Conservation (phyloP, 352 stramenopile genomes). For the Globisporangium lucens region DNA sequence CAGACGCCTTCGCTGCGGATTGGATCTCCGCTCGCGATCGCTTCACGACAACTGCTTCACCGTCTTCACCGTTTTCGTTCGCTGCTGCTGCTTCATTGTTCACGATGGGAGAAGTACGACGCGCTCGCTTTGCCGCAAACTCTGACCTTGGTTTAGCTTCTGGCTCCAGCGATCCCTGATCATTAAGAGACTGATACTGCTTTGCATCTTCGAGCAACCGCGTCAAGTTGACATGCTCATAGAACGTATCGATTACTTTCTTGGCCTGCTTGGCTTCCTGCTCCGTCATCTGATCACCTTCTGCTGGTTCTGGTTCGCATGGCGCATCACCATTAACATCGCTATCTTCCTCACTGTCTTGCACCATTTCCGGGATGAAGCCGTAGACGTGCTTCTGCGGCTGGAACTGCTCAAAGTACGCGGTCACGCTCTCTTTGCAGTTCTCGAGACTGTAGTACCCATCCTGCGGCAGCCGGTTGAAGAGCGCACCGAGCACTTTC, state of each 20-base stretch:
- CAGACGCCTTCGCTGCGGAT: constrained; percentile 28
- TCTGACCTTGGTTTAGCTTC: background rate
- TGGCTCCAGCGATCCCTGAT: background rate
- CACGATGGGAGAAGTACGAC: background rate
- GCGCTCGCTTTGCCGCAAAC: constrained; percentile 3
- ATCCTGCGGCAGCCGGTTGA: constrained; percentile 92
- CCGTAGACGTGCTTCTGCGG: constrained; percentile 70
- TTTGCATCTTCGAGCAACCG: constrained; percentile 32
- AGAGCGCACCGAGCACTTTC: constrained; percentile 94
- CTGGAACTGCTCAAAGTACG: constrained; percentile 90
- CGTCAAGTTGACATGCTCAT: constrained; percentile 30
- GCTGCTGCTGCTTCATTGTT: background rate
- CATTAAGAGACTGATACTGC: constrained; percentile 14
- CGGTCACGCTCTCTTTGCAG: constrained; percentile 83
- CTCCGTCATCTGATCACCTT: constrained; percentile 20
- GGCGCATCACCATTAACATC: constrained; percentile 4
- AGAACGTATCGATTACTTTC: constrained; percentile 42
- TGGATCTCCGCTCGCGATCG: constrained; percentile 34
- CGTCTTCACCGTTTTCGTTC: background rate
- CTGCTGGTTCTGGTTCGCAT: background rate
- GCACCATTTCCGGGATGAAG: constrained; percentile 74
- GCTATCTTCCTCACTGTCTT: constrained; percentile 14
- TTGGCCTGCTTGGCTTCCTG: constrained; percentile 19
- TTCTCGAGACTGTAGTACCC: constrained; percentile 95
- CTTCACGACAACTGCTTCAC: constrained; percentile 19